Conservation (phyloP, 202 grass and related monocot genomes). For the Eragrostis tef region DNA sequence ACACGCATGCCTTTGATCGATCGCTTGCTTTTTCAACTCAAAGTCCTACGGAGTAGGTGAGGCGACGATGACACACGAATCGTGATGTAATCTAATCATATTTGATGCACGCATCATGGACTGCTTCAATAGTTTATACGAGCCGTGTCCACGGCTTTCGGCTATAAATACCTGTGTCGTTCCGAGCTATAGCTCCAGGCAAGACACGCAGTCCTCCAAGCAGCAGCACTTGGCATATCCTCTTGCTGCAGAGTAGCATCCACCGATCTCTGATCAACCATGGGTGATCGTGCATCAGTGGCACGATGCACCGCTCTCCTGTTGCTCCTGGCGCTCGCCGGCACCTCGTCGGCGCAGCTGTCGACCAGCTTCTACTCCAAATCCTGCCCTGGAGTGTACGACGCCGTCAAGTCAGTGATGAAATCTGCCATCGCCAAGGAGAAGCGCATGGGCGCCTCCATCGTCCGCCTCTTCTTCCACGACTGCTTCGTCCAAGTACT, state of each 20-base stretch:
- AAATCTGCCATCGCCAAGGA: conserved; percentile 55
- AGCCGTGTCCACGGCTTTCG: not conserved
- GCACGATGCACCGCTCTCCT: not conserved
- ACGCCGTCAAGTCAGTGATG: conserved; percentile 24
- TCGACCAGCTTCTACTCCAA: conserved; percentile 54
- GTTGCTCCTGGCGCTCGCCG: conserved; percentile 29
- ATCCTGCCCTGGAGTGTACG: conserved; percentile 56
- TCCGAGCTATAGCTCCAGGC: not conserved
- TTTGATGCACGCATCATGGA: not conserved
- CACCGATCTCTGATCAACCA: too few species aligned
- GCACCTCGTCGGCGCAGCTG: conserved; percentile 38
- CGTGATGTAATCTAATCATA: not conserved
- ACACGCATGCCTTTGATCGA: too few species aligned
- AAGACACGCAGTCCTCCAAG: not conserved
- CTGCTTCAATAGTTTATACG: not conserved
- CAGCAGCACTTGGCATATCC: too few species aligned
- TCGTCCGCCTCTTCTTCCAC: conserved; percentile 86
- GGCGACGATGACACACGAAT: not conserved
- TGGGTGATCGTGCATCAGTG: not conserved
- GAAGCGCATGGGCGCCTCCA: conserved; percentile 70
- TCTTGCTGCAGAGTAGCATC: not conserved
- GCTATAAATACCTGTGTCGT: not conserved
- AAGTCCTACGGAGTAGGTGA: not conserved
- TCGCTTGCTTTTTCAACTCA: not conserved
- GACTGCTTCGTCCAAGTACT: conserved; percentile 82